Conservation (phyloP, 225 moss, liverwort and hornwort species). For the Pseudoscleropodium purum region DNA sequence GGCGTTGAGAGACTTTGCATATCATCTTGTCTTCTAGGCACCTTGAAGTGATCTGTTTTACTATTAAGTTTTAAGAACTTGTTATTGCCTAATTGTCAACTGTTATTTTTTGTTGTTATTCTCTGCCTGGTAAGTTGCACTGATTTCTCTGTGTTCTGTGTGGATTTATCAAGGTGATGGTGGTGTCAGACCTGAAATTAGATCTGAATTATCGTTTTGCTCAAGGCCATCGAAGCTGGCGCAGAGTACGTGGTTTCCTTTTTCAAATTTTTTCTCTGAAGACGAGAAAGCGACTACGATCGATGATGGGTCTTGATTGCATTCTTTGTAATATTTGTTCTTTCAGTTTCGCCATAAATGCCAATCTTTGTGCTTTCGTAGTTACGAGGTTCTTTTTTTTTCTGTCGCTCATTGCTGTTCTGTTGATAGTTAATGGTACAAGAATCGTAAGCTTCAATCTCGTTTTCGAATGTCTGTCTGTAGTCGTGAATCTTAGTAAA, state of each 20-base stretch:
- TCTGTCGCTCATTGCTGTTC: background rate
- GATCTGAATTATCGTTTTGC: slow-evolving; percentile 88
- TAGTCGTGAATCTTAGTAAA: background rate
- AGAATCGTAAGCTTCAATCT: background rate
- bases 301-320: background rate
- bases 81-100: background rate
- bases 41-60: background rate
- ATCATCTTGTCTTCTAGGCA: background rate
- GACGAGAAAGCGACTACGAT: background rate
- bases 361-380: background rate
- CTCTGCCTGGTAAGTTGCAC: background rate
- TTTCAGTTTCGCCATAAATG: background rate
- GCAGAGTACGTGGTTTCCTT: slow-evolving; percentile 58
- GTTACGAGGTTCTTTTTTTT: background rate
- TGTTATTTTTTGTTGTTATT: background rate
- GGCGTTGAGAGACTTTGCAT: background rate
- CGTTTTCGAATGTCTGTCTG: background rate
- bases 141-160: background rate
- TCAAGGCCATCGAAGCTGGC: slow-evolving; percentile 91
- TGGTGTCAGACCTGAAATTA: slow-evolving; percentile 89
- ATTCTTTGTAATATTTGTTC: background rate
- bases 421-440: background rate
- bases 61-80: background rate
- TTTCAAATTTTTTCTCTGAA: background rate
- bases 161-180: slow-evolving; percentile 63